Conservation (phyloP, 192 early-diverging fungal genomes). For the Backusella parvicylindrica region DNA sequence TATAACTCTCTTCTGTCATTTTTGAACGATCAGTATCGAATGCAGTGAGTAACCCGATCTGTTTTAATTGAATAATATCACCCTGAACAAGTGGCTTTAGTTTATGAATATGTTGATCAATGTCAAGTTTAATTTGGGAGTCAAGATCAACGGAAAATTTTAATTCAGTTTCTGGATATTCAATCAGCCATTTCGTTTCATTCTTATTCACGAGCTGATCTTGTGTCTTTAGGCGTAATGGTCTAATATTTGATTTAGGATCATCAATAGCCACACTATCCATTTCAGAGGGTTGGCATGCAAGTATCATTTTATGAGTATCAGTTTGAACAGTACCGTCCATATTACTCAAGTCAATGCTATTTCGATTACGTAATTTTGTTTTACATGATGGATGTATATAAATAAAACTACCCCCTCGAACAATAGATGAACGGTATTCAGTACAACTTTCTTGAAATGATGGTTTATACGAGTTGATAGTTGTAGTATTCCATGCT, state of each 20-base stretch:
- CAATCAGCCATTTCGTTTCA: constrained; percentile 7
- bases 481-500: not conserved
- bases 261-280: not conserved
- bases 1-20: not conserved
- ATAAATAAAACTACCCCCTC: not conserved
- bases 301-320: not conserved
- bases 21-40: not conserved
- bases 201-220: too few relatives aligned
- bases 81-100: constrained; percentile 15
- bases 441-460: not conserved
- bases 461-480: not conserved
- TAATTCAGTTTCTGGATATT: constrained; percentile 4
- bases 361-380: not conserved
- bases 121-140: constrained; percentile 10
- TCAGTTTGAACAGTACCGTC: not conserved
- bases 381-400: not conserved
- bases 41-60: not conserved
- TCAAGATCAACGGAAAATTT: not conserved
- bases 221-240: constrained; percentile 38
- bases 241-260: constrained; percentile 24
- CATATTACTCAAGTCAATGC: not conserved
- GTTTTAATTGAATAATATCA: constrained; percentile 16
- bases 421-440: not conserved
- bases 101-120: constrained; percentile 11
- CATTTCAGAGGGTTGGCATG: not conserved